Evolutionary conservation across 352 stramenopile species (phyloP).

Genomic region (Phytopythium boreale): DNA sequence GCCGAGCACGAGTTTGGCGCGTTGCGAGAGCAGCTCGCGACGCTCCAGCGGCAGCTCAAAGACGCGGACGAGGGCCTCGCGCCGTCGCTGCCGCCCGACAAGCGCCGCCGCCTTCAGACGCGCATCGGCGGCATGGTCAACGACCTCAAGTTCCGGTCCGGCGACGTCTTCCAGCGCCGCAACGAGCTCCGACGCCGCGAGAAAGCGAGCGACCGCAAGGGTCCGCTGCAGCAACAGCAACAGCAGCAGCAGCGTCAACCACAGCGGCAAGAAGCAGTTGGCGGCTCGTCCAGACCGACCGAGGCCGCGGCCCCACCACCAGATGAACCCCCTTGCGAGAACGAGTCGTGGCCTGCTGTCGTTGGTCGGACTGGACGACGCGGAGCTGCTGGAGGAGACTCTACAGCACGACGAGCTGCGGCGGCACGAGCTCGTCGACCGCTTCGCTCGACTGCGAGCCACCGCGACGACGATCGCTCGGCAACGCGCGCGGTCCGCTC

Average conservation of each 20-base stretch:
- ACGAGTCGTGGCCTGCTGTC: not conserved
- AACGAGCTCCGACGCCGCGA: conserved; percentile 74
- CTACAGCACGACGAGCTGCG: conserved; percentile 54
- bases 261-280: not conserved
- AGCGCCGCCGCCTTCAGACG: conserved; percentile 46
- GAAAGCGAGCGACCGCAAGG: conserved; percentile 17
- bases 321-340: not conserved
- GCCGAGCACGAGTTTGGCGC: conserved; percentile 58
- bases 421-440: conserved; percentile 53
- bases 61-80: conserved; percentile 10
- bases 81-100: conserved; percentile 23
- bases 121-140: conserved; percentile 49
- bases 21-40: conserved; percentile 50
- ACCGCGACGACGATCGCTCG: not conserved
- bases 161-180: conserved; percentile 68
- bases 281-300: not conserved
- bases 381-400: conserved; percentile 22
- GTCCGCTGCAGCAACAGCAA: conserved; percentile 7
- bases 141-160: conserved; percentile 58
- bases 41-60: conserved; percentile 41
- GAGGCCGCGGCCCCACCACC: not conserved
- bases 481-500: conserved; percentile 5
- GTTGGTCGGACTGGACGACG: conserved; percentile 7
- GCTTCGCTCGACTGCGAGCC: conserved; percentile 13
- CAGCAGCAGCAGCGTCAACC: not conserved